Evolutionary conservation across 257 asterid species (phyloP), one percentile per base, ranked within the genome.

Genomic region (Euphrasia confusa): DNA sequence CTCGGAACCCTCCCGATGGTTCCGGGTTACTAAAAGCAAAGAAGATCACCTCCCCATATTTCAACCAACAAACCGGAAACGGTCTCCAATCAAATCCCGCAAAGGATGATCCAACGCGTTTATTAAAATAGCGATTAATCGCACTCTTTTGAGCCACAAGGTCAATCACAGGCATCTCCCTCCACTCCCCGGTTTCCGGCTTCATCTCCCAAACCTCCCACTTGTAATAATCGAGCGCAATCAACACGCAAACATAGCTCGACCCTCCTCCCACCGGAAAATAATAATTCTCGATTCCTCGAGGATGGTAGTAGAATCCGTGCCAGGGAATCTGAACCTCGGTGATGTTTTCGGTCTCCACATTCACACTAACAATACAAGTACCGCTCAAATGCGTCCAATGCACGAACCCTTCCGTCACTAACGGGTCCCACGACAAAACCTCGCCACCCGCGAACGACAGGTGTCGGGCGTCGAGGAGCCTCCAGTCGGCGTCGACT

Each of bases 391-490:
- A 0, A 26, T 0, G 4, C 6, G 4, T 6, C 64, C 71, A 66
- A 15, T 66, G 71, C 24, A 66, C n/a, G 7, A 28, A 67, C 30
- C 71, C 71, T 47, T 67, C 58, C 5, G 65, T 57, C 5, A 13
- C 32, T 12, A 28, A 11, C 5, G 70, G 70, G 1, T 2, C 0
- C 2, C 10, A 3, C 0, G 0, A 0, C 2, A 48, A 26, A 27
- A 0, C 0, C 0, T 1, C 3, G 48, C 2, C 10, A 44, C 2
- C 12, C 6, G 9, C 4, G 10, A 0, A 3, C 10, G 64, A 18
- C 30, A 0, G 97, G 95, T 47, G 97, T 86, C 24, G 39, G 39
- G 39, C 7, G 39, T 33, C 39, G 7, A 33, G 8, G 7, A 33
- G 39, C 7, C 39, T 33, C 39, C 39, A 33, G 9, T 7, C 5